Percentiles rank a stretch among this genome's conserved stretches.
Evolutionary conservation across 257 asterid species (phyloP).

Genomic region (Nicotiana knightiana): DNA sequence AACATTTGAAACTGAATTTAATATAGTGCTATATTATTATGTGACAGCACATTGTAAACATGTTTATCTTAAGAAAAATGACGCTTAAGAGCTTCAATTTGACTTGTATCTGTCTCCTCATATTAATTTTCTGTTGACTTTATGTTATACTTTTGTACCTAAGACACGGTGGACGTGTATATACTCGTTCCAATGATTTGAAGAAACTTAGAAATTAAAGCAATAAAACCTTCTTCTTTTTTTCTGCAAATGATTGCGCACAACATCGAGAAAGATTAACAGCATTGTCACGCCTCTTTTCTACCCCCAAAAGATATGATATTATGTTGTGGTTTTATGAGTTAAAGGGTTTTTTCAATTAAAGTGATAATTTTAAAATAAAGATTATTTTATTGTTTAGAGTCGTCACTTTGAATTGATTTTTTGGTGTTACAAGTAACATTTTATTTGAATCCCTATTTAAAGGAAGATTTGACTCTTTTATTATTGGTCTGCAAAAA

Average conservation of each 20-base stretch:
- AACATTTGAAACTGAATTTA: not conserved
- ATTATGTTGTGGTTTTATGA: too few relatives aligned
- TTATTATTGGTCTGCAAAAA: too few relatives aligned
- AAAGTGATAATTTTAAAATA: too few relatives aligned
- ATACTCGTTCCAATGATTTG: not conserved
- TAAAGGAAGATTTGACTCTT: too few relatives aligned
- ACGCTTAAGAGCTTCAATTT: not conserved
- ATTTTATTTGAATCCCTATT: too few relatives aligned
- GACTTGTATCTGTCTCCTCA: not conserved
- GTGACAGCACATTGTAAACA: not conserved
- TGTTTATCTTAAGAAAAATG: not conserved
- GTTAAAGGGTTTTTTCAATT: too few relatives aligned
- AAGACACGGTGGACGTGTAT: not conserved
- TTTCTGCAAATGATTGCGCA: not conserved
- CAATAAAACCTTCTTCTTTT: not conserved
- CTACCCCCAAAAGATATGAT: too few relatives aligned
- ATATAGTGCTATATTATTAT: not conserved
- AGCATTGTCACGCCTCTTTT: too few relatives aligned
- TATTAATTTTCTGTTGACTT: not conserved
- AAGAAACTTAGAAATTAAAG: not conserved
- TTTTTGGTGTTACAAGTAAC: too few relatives aligned
- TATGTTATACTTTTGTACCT: not conserved
- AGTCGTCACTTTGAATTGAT: too few relatives aligned
- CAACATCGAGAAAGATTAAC: not conserved
- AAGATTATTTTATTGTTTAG: too few relatives aligned